Base-by-base conservation (phyloP, 78 protist genomes). In the Emiliania huxleyi region DNA sequence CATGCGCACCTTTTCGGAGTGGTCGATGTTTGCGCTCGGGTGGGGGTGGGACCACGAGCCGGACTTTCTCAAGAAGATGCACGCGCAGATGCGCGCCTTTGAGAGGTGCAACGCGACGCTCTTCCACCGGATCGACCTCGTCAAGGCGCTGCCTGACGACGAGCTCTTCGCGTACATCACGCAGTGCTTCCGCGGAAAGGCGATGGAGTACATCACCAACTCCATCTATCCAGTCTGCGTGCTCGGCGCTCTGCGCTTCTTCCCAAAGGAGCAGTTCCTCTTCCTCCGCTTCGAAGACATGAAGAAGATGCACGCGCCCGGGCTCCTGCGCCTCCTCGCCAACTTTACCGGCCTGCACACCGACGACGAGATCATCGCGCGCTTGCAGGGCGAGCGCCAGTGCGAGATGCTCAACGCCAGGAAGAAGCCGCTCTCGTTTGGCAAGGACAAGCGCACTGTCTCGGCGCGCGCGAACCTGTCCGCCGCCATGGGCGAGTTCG, bases 181-280 rank as follows among this genome's bases (percentile, higher is more conserved):
- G n/a, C 2, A 37, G 29, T 77, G 85, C 85, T 40, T 77, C 46
- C 3, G 23, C 3, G 85, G 85, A 0, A 37, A 12, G n/a, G 85
- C 85, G 48, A 77, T 77, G 85, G 48, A 77, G 46, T 77, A 77
- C 85, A 40, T 77, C 48, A 40, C 85, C 26, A 77, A 77, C 85
- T 77, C 85, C 18, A 37, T 77, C 48, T 77, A 77, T 23, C 46
- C 85, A 0, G 46, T 77, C 29, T 77, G 85, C 85, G n/a, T 77
- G 19, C 19, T 19, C n/a, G 85, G 35, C 48, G 85, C 85, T 18
- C 29, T 77, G n/a, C 44, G 85, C 11, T 2, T 77, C 48, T 77
- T 77, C 46, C 6, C 6, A 33, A 45, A 48, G 29, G 85, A 77
- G 42, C 85, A 77, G 46, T 77, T 77, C 85, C 85, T 77, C 23